A percentile compares a stretch with the other conserved stretches of the same genome.
These are phyloP conservation scores for Boletus huronensis DNA, from an alignment of 768 basidiomycete species.

Conservation along the genomic window DNA sequence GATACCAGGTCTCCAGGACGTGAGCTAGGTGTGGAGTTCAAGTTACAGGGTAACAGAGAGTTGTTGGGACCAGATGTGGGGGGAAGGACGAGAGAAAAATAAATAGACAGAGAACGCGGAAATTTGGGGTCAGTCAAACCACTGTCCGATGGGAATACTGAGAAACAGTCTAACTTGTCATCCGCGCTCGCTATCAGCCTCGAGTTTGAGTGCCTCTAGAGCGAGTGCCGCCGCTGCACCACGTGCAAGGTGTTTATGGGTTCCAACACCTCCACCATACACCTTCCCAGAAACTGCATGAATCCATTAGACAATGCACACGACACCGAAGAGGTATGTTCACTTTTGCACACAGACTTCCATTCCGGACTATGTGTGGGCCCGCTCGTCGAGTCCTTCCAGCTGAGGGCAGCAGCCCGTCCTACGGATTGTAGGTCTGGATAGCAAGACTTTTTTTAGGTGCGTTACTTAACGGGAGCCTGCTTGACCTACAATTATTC, in stretches of 20 bases:
- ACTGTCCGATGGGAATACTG: not conserved
- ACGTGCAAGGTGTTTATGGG: constrained; percentile 51
- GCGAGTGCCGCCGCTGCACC: constrained; percentile 36
- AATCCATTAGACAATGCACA: constrained; percentile 11
- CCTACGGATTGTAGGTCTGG: constrained; percentile 54
- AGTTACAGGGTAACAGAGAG: constrained; percentile 2
- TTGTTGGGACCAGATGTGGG: not conserved
- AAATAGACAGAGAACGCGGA: not conserved
- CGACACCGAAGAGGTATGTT: constrained; percentile 13
- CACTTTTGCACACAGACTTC: constrained; percentile 61
- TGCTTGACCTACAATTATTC: constrained; percentile 39
- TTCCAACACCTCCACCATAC: constrained; percentile 47
- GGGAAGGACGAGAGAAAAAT: constrained; percentile 1
- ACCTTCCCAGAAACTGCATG: constrained; percentile 48
- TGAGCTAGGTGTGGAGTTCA: constrained; percentile 2
- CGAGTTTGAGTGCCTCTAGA: constrained; percentile 35
- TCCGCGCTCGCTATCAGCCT: constrained; percentile 16
- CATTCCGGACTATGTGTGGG: constrained; percentile 46
- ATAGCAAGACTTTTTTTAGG: not conserved
- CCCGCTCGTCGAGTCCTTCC: constrained; percentile 48
- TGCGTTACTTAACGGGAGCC: not conserved
- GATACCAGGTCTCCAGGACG: constrained; percentile 8
- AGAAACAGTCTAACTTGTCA: constrained; percentile 7
- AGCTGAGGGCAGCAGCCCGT: constrained; percentile 46
- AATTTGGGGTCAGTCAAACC: not conserved